phyloP scores from a whole-genome alignment of 192 early-diverging fungal species.

The Entomortierella beljakovae region DNA sequence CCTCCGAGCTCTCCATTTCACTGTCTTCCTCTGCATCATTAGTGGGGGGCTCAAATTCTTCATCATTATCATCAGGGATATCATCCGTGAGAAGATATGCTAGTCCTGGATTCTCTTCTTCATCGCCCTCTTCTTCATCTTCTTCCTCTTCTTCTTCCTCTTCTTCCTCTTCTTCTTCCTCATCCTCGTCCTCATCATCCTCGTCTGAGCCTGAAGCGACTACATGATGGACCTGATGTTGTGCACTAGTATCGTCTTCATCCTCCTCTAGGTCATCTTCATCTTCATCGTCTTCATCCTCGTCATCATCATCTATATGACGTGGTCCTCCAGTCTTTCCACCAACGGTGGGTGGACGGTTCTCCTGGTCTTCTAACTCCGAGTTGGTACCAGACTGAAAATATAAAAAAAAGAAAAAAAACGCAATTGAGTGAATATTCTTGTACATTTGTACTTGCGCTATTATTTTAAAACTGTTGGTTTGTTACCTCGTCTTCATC shows the following conservation, averaged over 20 bases:
- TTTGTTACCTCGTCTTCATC: slow-evolving; percentile 9
- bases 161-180: slow-evolving; percentile 35
- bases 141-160: slow-evolving; percentile 30
- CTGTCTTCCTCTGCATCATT: slow-evolving; percentile 47
- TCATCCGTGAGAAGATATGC: slow-evolving; percentile 34
- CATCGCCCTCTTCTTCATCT: slow-evolving; percentile 22
- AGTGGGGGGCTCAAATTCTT: slow-evolving; percentile 42
- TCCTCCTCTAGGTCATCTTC: slow-evolving; percentile 36
- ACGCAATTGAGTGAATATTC: neutral
- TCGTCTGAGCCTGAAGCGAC: slow-evolving; percentile 22
- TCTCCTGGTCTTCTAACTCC: slow-evolving; percentile 28
- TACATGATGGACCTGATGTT: slow-evolving; percentile 7
- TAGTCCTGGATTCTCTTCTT: slow-evolving; percentile 35
- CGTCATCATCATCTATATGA: slow-evolving; percentile 31
- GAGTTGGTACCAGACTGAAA: slow-evolving; percentile 10
- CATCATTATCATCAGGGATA: slow-evolving; percentile 45
- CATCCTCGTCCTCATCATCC: slow-evolving; percentile 32
- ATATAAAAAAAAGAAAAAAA: neutral
- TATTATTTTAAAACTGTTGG: neutral
- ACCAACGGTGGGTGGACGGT: slow-evolving; percentile 21
- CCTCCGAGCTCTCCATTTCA: slow-evolving; percentile 49
- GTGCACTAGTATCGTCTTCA: slow-evolving; percentile 4
- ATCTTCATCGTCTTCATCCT: slow-evolving; percentile 35
- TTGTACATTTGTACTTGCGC: neutral
- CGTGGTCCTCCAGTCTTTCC: slow-evolving; percentile 31